These are phyloP conservation scores for Naumovozyma castellii DNA, from an alignment of 805 yeast genomes.

Conservation along the genomic window DNA sequence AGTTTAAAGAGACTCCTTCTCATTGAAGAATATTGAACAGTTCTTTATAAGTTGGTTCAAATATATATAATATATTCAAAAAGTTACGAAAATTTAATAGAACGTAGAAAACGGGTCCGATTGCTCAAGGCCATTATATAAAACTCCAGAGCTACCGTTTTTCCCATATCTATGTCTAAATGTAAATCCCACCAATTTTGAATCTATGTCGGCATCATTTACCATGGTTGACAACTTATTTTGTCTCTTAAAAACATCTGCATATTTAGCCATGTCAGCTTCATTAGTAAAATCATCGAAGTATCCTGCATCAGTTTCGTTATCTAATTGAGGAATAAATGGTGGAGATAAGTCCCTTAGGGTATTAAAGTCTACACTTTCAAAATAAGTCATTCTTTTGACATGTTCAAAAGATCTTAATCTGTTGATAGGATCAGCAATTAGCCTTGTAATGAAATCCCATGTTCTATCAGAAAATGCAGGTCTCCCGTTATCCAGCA, in stretches of 20 bases:
- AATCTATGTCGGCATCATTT: slow-evolving; percentile 45
- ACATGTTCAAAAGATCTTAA: slow-evolving; percentile 74
- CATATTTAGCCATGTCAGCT: slow-evolving; percentile 93
- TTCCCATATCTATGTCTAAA: slow-evolving; percentile 64
- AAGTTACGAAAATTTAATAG: too few species aligned
- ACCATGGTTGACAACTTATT: slow-evolving; percentile 68
- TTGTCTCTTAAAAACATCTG: slow-evolving; percentile 91
- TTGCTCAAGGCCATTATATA: slow-evolving; percentile 29
- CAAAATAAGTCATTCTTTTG: slow-evolving; percentile 67
- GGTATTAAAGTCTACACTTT: slow-evolving; percentile 70
- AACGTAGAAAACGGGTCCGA: slow-evolving; percentile 33
- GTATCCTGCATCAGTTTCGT: slow-evolving; percentile 97
- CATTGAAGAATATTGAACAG: too few species aligned
- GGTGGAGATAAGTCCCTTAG: slow-evolving; percentile 77
- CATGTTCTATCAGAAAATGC: slow-evolving; percentile 96
- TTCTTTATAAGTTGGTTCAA: too few species aligned
- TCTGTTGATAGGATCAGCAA: slow-evolving; percentile 71
- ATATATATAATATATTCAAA: too few species aligned
- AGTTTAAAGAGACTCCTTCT: too few species aligned
- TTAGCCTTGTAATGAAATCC: slow-evolving; percentile 71
- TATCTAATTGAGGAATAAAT: slow-evolving; percentile 91
- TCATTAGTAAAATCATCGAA: slow-evolving; percentile 96
- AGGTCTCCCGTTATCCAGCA: slow-evolving; percentile 79
- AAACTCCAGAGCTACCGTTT: slow-evolving; percentile 31
- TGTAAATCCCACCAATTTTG: slow-evolving; percentile 88